Evolutionary conservation across 2,329 filamentous ascomycete species (phyloP).

Genomic region (Alternaria burnsii): DNA sequence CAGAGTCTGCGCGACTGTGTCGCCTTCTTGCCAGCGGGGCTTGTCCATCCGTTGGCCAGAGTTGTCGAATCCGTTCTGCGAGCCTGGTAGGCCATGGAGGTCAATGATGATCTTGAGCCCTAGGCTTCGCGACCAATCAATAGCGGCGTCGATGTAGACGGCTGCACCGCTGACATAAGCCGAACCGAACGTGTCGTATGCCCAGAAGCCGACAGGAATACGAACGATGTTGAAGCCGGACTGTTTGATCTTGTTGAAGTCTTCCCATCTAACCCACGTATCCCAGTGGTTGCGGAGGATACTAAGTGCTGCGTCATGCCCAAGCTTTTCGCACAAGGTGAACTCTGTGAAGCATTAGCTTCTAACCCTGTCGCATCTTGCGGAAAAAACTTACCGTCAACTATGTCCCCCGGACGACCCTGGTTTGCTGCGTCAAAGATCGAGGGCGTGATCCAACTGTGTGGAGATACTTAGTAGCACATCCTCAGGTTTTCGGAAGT

Average conservation of each 20-base stretch:
- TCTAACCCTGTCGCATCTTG: neutral
- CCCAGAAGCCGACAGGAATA: constrained; percentile 69
- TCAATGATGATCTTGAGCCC: constrained; percentile 67
- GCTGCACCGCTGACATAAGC: constrained; percentile 63
- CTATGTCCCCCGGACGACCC: constrained; percentile 44
- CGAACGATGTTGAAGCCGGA: constrained; percentile 68
- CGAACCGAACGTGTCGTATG: constrained; percentile 60
- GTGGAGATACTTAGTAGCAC: constrained; percentile 1
- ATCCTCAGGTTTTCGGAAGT: neutral
- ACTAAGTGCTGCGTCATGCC: constrained; percentile 54
- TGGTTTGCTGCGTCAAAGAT: constrained; percentile 55
- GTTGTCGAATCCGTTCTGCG: constrained; percentile 71
- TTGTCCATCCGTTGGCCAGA: constrained; percentile 60
- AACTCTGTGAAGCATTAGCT: constrained; percentile 51
- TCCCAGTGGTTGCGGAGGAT: constrained; percentile 62
- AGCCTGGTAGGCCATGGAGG: constrained; percentile 65
- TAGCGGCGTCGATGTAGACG: constrained; percentile 63
- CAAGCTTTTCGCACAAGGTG: constrained; percentile 61
- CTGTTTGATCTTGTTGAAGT: constrained; percentile 65
- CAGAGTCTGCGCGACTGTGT: constrained; percentile 62
- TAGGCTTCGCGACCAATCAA: constrained; percentile 63
- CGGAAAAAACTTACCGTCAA: constrained; percentile 46
- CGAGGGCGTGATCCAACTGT: constrained; percentile 65
- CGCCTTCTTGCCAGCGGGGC: constrained; percentile 58
- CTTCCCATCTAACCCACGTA: constrained; percentile 58